Evolutionary conservation across 345 rosid species (phyloP), one percentile per base, ranked within the genome.

Genomic region (Melaleuca quinquenervia): DNA sequence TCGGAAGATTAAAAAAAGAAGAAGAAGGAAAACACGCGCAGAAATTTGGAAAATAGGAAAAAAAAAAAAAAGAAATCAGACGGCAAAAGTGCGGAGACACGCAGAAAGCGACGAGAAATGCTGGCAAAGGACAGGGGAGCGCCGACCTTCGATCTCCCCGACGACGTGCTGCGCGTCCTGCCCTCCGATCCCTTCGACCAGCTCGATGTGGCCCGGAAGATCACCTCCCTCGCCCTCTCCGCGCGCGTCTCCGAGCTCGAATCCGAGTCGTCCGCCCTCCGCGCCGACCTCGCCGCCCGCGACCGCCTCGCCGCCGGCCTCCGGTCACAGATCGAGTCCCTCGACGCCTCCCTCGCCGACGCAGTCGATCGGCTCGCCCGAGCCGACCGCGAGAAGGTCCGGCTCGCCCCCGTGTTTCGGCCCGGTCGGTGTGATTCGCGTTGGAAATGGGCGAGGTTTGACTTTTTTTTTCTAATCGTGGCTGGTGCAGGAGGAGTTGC

Each of bases 141-240:
- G 51, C 84, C 91, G 54, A 87, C 88, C 75, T 96, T 97, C 93
- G 96, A 93, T 74, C 95, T 97, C 83, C 96, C 97, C 88, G 94
- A 94, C 48, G 98, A 94, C 89, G 88, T 97, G 1, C 83, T 96
- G 84, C 87, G 88, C 88, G 90, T 92, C 14, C 83, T 97, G 86
- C 99, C 99, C 29, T 90, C 98, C 22, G 98, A 97, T 94, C 99
- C 98, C 1, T 97, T 93, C 88, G 95, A 96, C 29, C 99, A 97
- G 85, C 98, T 97, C 29, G 99, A 97, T 86, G 94, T 97, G 88
- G 99, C 99, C 56, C 98, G 99, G 58, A 97, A 96, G 74, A 97
- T 96, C 95, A 97, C 98, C 29, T 97, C 99, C 88, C 87, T 96
- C 86, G 99, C 99, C 32, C 94, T 97, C 86, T 89, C 98, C 41